phyloP scores from a whole-genome alignment of 2,329 filamentous ascomycete genomes.

The Penicillium aurantiogriseum region DNA sequence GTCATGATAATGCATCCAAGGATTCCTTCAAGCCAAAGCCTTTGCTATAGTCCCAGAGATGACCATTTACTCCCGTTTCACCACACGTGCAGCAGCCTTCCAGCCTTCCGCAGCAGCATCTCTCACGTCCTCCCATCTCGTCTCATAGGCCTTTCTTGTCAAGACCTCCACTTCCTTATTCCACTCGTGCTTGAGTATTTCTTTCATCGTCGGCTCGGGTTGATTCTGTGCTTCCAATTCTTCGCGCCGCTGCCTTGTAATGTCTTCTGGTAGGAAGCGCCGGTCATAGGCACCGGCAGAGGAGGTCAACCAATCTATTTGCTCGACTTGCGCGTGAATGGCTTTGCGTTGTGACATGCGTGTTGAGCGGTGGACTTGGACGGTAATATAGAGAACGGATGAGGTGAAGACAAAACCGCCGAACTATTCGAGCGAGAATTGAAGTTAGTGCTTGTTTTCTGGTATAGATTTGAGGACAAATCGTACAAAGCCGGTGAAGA shows the following conservation, averaged over 20 bases:
- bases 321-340: constrained; percentile 46
- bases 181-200: constrained; percentile 73
- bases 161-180: constrained; percentile 69
- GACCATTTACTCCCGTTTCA: constrained; percentile 34
- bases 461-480: constrained; percentile 13
- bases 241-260: constrained; percentile 9
- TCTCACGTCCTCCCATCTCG: constrained; percentile 63
- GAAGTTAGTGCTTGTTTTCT: constrained; percentile 7
- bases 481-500: constrained; percentile 71
- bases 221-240: constrained; percentile 4
- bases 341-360: constrained; percentile 51
- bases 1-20: constrained; percentile 16
- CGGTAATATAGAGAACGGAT: constrained; percentile 68
- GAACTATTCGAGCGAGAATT: constrained; percentile 51
- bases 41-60: not conserved
- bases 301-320: constrained; percentile 42
- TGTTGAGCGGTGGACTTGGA: constrained; percentile 68
- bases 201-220: constrained; percentile 53
- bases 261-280: constrained; percentile 20
- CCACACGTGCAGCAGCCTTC: constrained; percentile 44
- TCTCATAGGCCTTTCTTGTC: constrained; percentile 64
- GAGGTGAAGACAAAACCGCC: constrained; percentile 75
- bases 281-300: constrained; percentile 38
- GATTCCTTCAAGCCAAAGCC: not conserved
- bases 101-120: constrained; percentile 48